These are phyloP conservation scores for Yamadazyma sp. DNA, from an alignment of 805 yeast species.

Conservation along the genomic window DNA sequence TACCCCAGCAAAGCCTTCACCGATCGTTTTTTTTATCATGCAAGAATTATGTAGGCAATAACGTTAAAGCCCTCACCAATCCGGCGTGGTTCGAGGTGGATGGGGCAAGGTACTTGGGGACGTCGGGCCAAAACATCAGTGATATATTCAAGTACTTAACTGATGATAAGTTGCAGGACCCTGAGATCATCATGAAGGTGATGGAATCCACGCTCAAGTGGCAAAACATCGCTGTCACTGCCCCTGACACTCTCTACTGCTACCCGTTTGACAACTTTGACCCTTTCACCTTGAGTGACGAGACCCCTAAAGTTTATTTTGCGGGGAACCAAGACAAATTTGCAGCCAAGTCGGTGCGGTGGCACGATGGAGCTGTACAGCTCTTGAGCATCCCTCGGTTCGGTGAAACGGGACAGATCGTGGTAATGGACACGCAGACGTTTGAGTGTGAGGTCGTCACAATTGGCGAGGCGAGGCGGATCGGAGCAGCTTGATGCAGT, in stretches of 20 bases:
- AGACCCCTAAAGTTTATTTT: conserved; percentile 83
- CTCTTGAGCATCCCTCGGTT: conserved; percentile 74
- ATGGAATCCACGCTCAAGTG: conserved; percentile 71
- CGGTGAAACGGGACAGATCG: conserved; percentile 54
- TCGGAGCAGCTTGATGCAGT: conserved; percentile 1
- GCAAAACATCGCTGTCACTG: conserved; percentile 91
- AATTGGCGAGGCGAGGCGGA: conserved; percentile 15
- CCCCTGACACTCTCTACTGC: conserved; percentile 92
- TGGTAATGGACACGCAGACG: conserved; percentile 21
- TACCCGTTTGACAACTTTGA: conserved; percentile 77
- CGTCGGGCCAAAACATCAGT: conserved; percentile 80
- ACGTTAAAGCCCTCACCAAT: conserved; percentile 45
- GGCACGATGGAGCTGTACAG: conserved; percentile 34
- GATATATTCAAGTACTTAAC: conserved; percentile 70
- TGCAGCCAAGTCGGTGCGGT: conserved; percentile 40
- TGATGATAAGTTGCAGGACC: conserved; percentile 33
- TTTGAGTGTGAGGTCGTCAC: conserved; percentile 50
- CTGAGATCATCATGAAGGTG: conserved; percentile 37
- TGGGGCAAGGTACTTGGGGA: conserved; percentile 60
- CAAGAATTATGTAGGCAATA: conserved; percentile 38
- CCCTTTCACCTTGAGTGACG: conserved; percentile 70
- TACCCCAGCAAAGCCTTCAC: conserved; percentile 93
- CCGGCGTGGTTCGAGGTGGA: conserved; percentile 67
- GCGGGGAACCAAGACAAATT: conserved; percentile 79
- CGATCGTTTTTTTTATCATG: conserved; percentile 60